A percentile compares a stretch with the other conserved stretches of the same genome.
Evolutionary conservation across 129 eudicot genomes (phyloP).

Genomic region (Lactuca sativa): DNA sequence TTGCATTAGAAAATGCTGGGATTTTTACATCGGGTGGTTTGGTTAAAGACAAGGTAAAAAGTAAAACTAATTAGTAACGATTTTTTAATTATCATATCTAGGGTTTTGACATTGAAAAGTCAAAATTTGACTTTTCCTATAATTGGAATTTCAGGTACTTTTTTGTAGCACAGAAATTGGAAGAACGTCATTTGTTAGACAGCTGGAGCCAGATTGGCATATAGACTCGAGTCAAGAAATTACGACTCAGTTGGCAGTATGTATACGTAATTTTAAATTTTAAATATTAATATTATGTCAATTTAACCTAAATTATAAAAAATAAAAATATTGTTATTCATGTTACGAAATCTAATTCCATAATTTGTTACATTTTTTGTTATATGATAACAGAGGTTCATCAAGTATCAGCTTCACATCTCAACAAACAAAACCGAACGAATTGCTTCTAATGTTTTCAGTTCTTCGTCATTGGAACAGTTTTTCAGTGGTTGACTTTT

Average conservation of each 20-base stretch:
- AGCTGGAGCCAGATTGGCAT: conserved; percentile 98
- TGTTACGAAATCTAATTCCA: not conserved
- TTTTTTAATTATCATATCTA: not conserved
- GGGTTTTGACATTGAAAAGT: not conserved
- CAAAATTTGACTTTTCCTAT: conserved; percentile 1
- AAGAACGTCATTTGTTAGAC: conserved; percentile 87
- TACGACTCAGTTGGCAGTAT: conserved; percentile 68
- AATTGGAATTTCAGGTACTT: conserved; percentile 65
- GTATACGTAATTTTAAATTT: conserved; percentile 8
- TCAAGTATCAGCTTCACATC: conserved; percentile 70
- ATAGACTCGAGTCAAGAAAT: conserved; percentile 81
- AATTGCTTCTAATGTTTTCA: conserved; percentile 57
- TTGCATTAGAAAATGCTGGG: conserved; percentile 91
- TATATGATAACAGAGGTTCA: conserved; percentile 62
- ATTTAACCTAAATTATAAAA: conserved; percentile 1
- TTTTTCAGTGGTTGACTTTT: conserved; percentile 53
- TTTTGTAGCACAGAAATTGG: conserved; percentile 95
- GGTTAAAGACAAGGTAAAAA: conserved; percentile 96
- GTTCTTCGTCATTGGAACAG: conserved; percentile 62
- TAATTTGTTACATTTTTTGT: not conserved
- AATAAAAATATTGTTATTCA: not conserved
- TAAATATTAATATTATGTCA: not conserved
- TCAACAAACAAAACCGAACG: conserved; percentile 58
- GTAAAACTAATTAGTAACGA: conserved; percentile 33
- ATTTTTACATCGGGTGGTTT: conserved; percentile 87